Percentiles rank a stretch among this genome's conserved stretches.
Evolutionary conservation across 78 protist genomes (phyloP).

Genomic region (Chrysochromulina tobinii): DNA sequence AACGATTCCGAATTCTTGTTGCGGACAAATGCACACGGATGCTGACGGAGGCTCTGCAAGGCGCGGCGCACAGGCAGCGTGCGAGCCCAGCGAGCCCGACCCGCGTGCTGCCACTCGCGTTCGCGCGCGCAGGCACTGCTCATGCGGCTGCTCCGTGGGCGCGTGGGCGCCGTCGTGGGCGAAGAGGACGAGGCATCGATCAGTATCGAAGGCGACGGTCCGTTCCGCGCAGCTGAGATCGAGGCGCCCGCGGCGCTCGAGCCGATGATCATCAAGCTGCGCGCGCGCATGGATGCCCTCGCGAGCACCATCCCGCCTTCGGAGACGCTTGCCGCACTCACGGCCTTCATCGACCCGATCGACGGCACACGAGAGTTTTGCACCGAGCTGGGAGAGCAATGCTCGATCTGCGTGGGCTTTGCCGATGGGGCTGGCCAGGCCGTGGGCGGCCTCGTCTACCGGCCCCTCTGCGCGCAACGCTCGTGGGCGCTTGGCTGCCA

Average conservation of each 20-base stretch:
- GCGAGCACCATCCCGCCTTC: not conserved
- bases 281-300: not conserved
- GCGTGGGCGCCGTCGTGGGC: constrained; percentile 27
- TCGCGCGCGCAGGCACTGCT: not conserved
- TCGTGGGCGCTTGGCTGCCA: constrained; percentile 34
- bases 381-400: constrained; percentile 15
- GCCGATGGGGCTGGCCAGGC: constrained; percentile 12
- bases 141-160: not conserved
- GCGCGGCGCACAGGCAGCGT: too few relatives aligned
- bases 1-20: too few relatives aligned
- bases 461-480: not conserved
- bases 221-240: constrained; percentile 11
- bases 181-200: constrained; percentile 37
- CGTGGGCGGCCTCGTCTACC: constrained; percentile 25
- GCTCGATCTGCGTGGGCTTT: constrained; percentile 55
- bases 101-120: too few relatives aligned
- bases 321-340: not conserved
- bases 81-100: too few relatives aligned
- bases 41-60: too few relatives aligned
- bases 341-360: constrained; percentile 57
- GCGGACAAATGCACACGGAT: too few relatives aligned
- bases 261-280: not conserved
- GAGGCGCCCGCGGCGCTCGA: not conserved
- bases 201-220: not conserved
- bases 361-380: constrained; percentile 59